These are phyloP conservation scores for Salix suchowensis DNA, from an alignment of 345 rosid species.

Conservation along the genomic window DNA sequence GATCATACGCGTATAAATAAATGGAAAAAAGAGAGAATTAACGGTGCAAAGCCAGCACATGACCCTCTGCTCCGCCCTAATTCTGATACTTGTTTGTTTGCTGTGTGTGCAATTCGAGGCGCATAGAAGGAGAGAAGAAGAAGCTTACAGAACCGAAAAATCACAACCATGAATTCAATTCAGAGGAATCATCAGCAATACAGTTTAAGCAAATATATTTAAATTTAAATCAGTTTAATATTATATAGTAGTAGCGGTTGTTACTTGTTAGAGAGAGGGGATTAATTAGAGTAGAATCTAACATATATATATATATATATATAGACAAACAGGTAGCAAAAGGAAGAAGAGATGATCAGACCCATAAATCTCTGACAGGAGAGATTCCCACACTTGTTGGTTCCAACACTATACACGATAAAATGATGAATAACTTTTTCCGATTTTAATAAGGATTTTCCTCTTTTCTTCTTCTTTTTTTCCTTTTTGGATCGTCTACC, in stretches of 20 bases:
- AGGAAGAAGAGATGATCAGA: not conserved
- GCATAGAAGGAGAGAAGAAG: slow-evolving; percentile 13
- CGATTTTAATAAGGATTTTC: slow-evolving; percentile 12
- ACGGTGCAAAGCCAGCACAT: not conserved
- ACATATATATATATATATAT: too few relatives aligned
- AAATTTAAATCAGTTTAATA: not conserved
- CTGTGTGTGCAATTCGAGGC: slow-evolving; percentile 29
- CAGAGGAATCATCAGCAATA: not conserved
- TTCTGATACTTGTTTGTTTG: slow-evolving; percentile 2
- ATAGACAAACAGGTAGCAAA: slow-evolving; percentile 5
- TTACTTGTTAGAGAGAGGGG: not conserved
- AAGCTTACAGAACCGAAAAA: not conserved
- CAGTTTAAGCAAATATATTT: not conserved
- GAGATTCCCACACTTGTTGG: slow-evolving; percentile 38
- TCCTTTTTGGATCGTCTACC: slow-evolving; percentile 9
- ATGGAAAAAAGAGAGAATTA: not conserved
- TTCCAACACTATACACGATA: slow-evolving; percentile 35
- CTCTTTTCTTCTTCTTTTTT: not conserved
- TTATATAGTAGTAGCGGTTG: not conserved
- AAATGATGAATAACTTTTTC: slow-evolving; percentile 15
- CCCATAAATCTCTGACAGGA: slow-evolving; percentile 28
- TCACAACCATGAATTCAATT: not conserved
- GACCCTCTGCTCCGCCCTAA: not conserved
- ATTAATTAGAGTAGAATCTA: slow-evolving; percentile 25
- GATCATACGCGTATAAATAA: not conserved